These are phyloP conservation scores for Colletotrichum tamarilloi DNA, from an alignment of 2,329 filamentous ascomycete genomes.

Conservation along the genomic window DNA sequence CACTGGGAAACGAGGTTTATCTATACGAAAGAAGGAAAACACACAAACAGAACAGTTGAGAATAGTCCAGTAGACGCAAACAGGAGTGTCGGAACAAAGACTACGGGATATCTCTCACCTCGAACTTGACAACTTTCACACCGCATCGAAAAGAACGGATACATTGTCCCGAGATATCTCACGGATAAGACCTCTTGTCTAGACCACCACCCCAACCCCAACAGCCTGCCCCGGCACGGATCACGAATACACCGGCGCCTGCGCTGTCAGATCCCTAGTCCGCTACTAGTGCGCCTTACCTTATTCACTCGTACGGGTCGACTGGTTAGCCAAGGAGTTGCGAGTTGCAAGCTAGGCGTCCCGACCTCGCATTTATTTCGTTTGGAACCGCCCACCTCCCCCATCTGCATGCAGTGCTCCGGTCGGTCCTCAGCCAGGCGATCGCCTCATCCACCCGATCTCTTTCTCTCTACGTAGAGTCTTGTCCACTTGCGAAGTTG, in stretches of 20 bases:
- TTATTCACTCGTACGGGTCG: constrained; percentile 7
- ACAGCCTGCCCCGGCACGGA: not conserved
- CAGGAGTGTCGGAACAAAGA: not conserved
- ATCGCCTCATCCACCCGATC: constrained; percentile 33
- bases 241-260: constrained; percentile 17
- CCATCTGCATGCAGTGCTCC: constrained; percentile 8
- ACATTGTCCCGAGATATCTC: constrained; percentile 6
- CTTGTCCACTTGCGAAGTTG: not conserved
- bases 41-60: not conserved
- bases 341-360: not conserved
- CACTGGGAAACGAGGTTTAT: not conserved
- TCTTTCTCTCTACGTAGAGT: not conserved
- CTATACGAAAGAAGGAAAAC: not conserved
- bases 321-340: not conserved
- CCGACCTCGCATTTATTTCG: constrained; percentile 20
- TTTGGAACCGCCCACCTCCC: not conserved
- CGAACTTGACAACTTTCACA: not conserved
- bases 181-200: not conserved
- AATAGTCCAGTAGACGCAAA: not conserved
- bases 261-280: constrained; percentile 23
- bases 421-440: constrained; percentile 27
- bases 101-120: not conserved
- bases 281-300: constrained; percentile 10
- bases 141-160: not conserved
- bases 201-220: not conserved